These are phyloP conservation scores for Jaapia argillacea DNA, from an alignment of 768 basidiomycete species.

Conservation along the genomic window DNA sequence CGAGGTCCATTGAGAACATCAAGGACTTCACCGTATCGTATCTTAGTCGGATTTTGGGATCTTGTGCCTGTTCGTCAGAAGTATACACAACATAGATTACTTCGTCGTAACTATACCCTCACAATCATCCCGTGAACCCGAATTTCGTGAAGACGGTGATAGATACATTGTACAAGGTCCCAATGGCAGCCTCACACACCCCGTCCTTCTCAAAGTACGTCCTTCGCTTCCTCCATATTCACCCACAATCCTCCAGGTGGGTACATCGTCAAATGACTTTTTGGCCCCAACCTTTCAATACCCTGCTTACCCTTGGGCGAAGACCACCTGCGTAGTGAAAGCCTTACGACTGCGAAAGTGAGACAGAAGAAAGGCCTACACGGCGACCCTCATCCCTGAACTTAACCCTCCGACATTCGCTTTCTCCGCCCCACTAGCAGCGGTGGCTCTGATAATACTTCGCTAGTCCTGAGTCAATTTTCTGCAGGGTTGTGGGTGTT, in stretches of 20 bases:
- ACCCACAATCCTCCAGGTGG: constrained; percentile 8
- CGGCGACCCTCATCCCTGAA: too few relatives aligned
- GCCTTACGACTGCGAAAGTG: constrained; percentile 34
- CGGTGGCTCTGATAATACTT: too few relatives aligned
- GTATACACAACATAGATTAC: too few relatives aligned
- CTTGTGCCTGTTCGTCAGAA: constrained; percentile 41
- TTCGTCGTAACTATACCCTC: too few relatives aligned
- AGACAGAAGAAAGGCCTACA: constrained; percentile 35
- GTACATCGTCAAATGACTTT: constrained; percentile 45
- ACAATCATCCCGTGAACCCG: too few relatives aligned
- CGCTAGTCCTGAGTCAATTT: too few relatives aligned
- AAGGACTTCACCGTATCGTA: too few relatives aligned
- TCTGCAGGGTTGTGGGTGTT: constrained; percentile 31
- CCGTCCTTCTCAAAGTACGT: too few relatives aligned
- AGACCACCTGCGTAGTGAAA: constrained; percentile 38
- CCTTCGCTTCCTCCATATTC: not conserved
- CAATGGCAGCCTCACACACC: too few relatives aligned
- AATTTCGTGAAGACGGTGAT: not conserved
- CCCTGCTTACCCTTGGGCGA: constrained; percentile 22
- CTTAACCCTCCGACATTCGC: too few relatives aligned
- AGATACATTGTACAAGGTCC: not conserved
- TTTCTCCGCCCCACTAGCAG: too few relatives aligned
- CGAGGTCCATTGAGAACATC: too few relatives aligned
- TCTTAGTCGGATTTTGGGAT: constrained; percentile 42
- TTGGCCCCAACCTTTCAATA: constrained; percentile 34